These are phyloP conservation scores for Spiromastix sp. DNA, from an alignment of 2,329 filamentous ascomycete genomes.

Conservation along the genomic window DNA sequence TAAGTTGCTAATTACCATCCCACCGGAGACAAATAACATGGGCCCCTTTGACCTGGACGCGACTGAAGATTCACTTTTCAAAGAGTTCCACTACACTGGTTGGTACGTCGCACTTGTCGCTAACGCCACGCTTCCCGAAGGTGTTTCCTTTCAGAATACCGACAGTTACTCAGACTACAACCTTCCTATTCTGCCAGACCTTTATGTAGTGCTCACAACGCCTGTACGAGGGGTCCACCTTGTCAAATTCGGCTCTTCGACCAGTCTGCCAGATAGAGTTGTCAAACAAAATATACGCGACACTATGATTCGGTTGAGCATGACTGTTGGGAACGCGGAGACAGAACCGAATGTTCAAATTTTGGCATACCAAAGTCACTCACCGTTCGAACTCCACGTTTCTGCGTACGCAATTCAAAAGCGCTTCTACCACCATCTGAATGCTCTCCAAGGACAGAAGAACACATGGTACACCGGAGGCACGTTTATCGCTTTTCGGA, in stretches of 20 bases:
- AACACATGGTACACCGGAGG: conserved; percentile 35
- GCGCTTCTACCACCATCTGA: conserved; percentile 30
- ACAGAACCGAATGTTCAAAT: conserved; percentile 14
- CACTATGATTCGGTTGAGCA: conserved; percentile 12
- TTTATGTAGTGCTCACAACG: conserved; percentile 15
- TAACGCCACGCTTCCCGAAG: conserved; percentile 22
- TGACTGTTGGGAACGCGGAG: neutral
- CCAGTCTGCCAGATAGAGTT: conserved; percentile 12
- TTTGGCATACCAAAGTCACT: conserved; percentile 22
- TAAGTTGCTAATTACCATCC: conserved; percentile 32
- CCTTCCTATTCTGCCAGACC: conserved; percentile 18
- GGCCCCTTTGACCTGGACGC: conserved; percentile 23
- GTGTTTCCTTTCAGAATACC: conserved; percentile 14
- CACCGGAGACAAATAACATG: conserved; percentile 27
- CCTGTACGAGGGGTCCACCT: conserved; percentile 6
- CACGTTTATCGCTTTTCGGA: conserved; percentile 17
- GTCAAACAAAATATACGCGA: conserved; percentile 18
- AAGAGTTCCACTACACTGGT: conserved; percentile 20
- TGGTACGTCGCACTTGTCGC: conserved; percentile 26
- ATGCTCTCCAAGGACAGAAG: conserved; percentile 30
- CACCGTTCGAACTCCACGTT: conserved; percentile 24
- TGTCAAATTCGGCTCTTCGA: conserved; percentile 1
- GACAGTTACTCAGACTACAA: conserved; percentile 16
- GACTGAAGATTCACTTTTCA: conserved; percentile 26
- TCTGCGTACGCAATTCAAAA: conserved; percentile 21